A percentile compares a stretch with the other conserved stretches of the same genome.
Evolutionary conservation across 1,284 basidiomycete genomes (phyloP).

Genomic region (Austroboletus novae-zelandiae): DNA sequence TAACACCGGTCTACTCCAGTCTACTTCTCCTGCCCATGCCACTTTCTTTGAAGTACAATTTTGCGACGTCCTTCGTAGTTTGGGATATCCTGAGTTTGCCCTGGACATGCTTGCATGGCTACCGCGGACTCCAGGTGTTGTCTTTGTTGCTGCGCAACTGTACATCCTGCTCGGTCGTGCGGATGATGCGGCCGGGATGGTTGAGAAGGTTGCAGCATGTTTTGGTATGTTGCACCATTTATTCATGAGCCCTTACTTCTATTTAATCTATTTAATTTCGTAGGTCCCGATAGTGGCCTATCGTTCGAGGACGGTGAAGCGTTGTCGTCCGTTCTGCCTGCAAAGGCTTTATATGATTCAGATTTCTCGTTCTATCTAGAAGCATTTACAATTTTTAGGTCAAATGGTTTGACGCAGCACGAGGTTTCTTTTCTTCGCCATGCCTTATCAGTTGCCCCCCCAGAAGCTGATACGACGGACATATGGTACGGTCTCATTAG

Average conservation of each 20-base stretch:
- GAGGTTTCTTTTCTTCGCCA: constrained; percentile 75
- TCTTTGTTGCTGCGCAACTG: constrained; percentile 71
- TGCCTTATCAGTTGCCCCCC: constrained; percentile 68
- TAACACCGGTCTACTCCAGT: constrained; percentile 59
- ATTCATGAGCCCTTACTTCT: constrained; percentile 9
- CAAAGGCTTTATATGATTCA: constrained; percentile 52
- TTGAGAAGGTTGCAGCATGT: constrained; percentile 76
- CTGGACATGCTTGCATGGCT: constrained; percentile 70
- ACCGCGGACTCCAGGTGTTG: constrained; percentile 71
- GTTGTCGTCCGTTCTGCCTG: constrained; percentile 61
- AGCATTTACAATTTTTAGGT: constrained; percentile 70
- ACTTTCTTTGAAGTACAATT: constrained; percentile 69
- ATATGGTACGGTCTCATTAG: constrained; percentile 82
- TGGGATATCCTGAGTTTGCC: constrained; percentile 65
- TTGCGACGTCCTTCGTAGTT: constrained; percentile 62
- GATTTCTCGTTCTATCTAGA: constrained; percentile 78
- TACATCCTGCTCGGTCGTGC: constrained; percentile 67
- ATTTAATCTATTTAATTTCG: constrained; percentile 8
- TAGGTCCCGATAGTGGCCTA: constrained; percentile 54
- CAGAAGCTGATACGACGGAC: constrained; percentile 52
- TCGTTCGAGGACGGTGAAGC: constrained; percentile 63
- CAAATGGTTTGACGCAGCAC: constrained; percentile 51
- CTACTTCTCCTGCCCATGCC: constrained; percentile 60
- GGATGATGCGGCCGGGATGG: constrained; percentile 68
- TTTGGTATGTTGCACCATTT: constrained; percentile 54